Conservation (phyloP, 2,329 filamentous ascomycete species). For the Ophiostoma sp. region DNA sequence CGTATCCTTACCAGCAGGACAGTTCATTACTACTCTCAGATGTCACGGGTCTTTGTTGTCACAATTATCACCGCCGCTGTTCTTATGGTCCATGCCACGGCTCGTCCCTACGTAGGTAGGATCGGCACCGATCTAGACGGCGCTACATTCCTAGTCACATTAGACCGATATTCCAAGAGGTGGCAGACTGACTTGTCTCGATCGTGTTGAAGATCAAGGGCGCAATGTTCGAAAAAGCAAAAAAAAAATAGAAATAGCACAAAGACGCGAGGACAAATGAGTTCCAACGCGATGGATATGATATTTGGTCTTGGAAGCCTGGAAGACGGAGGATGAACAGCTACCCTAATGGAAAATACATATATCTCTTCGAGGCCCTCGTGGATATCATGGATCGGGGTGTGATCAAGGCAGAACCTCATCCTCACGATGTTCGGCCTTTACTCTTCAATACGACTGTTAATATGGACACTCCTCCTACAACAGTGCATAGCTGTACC, state of each 20-base stretch:
- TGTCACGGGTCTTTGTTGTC: neutral
- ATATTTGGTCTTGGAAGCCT: neutral
- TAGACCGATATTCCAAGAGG: neutral
- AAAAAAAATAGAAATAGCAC: neutral
- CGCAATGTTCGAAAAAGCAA: neutral
- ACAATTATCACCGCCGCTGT: neutral
- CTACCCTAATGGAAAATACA: neutral
- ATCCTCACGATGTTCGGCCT: neutral
- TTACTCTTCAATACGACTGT: neutral
- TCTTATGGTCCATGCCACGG: neutral
- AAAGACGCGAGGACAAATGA: neutral
- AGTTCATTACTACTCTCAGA: neutral
- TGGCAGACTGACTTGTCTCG: neutral
- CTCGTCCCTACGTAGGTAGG: neutral
- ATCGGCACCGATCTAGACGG: neutral
- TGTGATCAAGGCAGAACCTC: neutral
- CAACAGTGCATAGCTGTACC: neutral
- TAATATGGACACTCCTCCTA: neutral
- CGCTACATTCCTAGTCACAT: neutral
- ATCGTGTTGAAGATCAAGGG: neutral
- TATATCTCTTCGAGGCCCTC: neutral
- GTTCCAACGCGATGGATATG: neutral
- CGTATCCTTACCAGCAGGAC: neutral
- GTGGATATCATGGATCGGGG: neutral
- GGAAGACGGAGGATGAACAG: neutral